Evolutionary conservation across 2,329 filamentous ascomycete species (phyloP).

Genomic region (Proliferodiscus dingleyae): DNA sequence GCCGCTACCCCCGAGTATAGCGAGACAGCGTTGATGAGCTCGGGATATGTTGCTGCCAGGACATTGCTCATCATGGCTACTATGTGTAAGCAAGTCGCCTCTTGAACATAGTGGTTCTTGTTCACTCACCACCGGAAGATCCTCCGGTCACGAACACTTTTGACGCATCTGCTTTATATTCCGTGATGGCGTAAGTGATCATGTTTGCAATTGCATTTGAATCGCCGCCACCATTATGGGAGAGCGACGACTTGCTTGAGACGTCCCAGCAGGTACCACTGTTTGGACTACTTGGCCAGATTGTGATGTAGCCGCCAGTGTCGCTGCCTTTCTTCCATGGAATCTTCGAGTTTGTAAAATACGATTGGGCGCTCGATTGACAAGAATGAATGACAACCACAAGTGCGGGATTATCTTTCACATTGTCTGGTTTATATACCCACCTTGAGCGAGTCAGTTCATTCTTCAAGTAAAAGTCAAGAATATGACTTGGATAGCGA

Average conservation of each 20-base stretch:
- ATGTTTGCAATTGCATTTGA: constrained; percentile 53
- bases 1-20: constrained; percentile 41
- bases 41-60: constrained; percentile 39
- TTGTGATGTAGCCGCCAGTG: constrained; percentile 51
- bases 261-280: constrained; percentile 56
- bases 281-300: constrained; percentile 51
- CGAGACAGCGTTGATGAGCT: constrained; percentile 40
- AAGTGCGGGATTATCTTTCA: constrained; percentile 17
- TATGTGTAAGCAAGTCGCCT: not conserved
- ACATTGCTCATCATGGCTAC: constrained; percentile 46
- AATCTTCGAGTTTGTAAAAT: constrained; percentile 27
- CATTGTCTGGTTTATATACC: constrained; percentile 20
- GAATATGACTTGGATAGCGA: not conserved
- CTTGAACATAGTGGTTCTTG: not conserved
- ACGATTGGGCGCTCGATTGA: constrained; percentile 37
- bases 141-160: constrained; percentile 50
- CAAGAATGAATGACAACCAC: constrained; percentile 22
- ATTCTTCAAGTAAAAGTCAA: not conserved
- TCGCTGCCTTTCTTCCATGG: constrained; percentile 49
- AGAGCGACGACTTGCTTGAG: constrained; percentile 41
- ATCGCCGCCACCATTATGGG: constrained; percentile 52
- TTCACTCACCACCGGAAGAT: constrained; percentile 38
- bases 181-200: constrained; percentile 47
- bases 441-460: constrained; percentile 10
- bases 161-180: constrained; percentile 45